These are phyloP conservation scores for Scenedesmus sp. DNA, from an alignment of 163 green algal species.

Conservation along the genomic window DNA sequence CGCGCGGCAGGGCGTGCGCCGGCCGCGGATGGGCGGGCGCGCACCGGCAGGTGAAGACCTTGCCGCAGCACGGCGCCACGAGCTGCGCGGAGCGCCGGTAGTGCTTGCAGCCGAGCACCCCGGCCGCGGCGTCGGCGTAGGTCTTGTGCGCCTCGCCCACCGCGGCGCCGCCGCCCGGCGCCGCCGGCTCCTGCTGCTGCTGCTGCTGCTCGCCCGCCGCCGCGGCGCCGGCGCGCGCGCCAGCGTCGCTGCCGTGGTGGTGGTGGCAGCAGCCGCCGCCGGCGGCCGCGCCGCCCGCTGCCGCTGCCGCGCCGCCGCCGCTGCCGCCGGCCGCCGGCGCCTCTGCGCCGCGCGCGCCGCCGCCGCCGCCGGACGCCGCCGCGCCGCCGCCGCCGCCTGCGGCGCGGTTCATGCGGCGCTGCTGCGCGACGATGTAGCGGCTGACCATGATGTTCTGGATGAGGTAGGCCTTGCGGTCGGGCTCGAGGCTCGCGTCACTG, in stretches of 20 bases:
- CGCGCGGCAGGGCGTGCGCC: no score
- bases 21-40: not conserved
- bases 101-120: conserved; percentile 84
- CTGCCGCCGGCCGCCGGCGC: conserved; percentile 2
- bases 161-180: not conserved
- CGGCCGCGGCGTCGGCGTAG: conserved; percentile 55
- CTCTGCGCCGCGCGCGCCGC: conserved; percentile 26
- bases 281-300: conserved; percentile 10
- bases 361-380: not conserved
- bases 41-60: conserved; percentile 82
- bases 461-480: conserved; percentile 95
- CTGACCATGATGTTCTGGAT: conserved; percentile 98
- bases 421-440: conserved; percentile 95
- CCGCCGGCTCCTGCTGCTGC: conserved; percentile 6
- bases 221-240: no score
- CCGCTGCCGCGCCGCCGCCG: conserved; percentile 27
- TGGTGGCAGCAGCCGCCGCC: not conserved
- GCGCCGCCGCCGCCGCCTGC: conserved; percentile 17
- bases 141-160: not conserved
- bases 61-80: conserved; percentile 91
- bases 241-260: not conserved
- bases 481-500: conserved; percentile 88
- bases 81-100: conserved; percentile 84
- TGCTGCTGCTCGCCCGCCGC: not conserved
- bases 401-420: conserved; percentile 64